Evolutionary conservation across 2,329 filamentous ascomycete genomes (phyloP).

Genomic region (Diplodia seriata): DNA sequence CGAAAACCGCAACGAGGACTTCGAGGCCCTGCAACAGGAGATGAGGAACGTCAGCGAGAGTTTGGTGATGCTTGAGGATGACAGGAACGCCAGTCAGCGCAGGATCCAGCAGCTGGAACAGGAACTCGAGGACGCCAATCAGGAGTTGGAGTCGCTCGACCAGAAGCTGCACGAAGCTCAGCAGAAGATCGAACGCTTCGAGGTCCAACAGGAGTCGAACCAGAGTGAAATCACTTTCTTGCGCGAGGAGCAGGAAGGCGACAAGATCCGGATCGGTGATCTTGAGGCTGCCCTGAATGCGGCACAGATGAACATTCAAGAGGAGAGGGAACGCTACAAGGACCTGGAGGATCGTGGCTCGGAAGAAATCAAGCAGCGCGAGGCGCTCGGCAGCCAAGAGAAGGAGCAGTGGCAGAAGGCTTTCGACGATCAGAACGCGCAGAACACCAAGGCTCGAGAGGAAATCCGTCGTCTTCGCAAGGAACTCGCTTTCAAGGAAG

Average conservation of each 20-base stretch:
- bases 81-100: slow-evolving; percentile 78
- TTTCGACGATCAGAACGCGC: slow-evolving; percentile 88
- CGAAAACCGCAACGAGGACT: slow-evolving; percentile 80
- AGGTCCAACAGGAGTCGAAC: slow-evolving; percentile 89
- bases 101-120: slow-evolving; percentile 83
- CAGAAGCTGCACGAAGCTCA: slow-evolving; percentile 83
- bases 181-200: slow-evolving; percentile 84
- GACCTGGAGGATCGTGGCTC: slow-evolving; percentile 69
- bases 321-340: slow-evolving; percentile 74
- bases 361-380: slow-evolving; percentile 83
- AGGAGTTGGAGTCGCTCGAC: slow-evolving; percentile 85
- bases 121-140: slow-evolving; percentile 82
- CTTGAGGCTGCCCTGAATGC: slow-evolving; percentile 82
- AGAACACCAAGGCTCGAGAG: slow-evolving; percentile 82
- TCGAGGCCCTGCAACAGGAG: slow-evolving; percentile 88
- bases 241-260: slow-evolving; percentile 92
- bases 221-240: slow-evolving; percentile 95
- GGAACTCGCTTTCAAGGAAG: slow-evolving; percentile 80
- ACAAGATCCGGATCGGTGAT: slow-evolving; percentile 98
- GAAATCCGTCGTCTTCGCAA: slow-evolving; percentile 83
- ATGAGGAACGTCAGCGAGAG: slow-evolving; percentile 91
- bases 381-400: slow-evolving; percentile 84
- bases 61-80: slow-evolving; percentile 86
- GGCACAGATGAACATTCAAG: slow-evolving; percentile 78
- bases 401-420: slow-evolving; percentile 95